Evolutionary conservation across 169 alveolate genomes (phyloP), one percentile per base, ranked within the genome.

Genomic region (Eimeria necatrix): DNA sequence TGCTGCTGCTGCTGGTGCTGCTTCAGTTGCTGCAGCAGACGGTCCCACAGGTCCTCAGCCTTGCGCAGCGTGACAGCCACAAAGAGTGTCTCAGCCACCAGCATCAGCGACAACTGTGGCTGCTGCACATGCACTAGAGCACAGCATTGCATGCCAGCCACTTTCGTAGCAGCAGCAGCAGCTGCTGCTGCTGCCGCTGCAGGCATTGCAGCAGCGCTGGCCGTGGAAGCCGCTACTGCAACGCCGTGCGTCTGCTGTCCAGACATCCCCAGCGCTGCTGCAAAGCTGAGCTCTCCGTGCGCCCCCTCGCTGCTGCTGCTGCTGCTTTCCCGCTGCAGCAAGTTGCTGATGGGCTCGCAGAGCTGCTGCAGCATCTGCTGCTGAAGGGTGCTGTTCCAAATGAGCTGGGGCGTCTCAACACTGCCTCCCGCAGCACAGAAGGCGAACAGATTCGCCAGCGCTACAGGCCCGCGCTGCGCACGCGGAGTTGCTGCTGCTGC

Each of bases 311-410:
- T 80, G 71, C 71, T 52, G 89, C 89, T 52, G 89, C 89, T 80
- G 71, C 89, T 52, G 89, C 89, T 52, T 24, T 80, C 89, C 52
- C 89, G 64, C 89, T 49, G 89, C 89, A 80, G 89, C 89, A 80
- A 51, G 32, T 48, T 18, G 89, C 52, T 41, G 7, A 80, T 80
- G 9, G 89, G 89, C 51, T 51, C 51, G 12, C 68, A 51, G 22
- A 80, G 89, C 70, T 80, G 89, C 89, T 20, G 52, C 51, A 80
- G 89, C 89, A 80, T 51, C 71, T 80, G 89, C 49, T 80, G 89
- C 89, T 80, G 89, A 26, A 80, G 68, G 20, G 5, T 52, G 64
- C 24, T 12, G 70, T 48, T 80, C 89, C 89, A 80, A 8, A 80
- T 48, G 49, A 80, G 89, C 32, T 80, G 71, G 14, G 89, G 89